Conservation (phyloP, 371 early-diverging fungal genomes). For the Rhizopus sp. region DNA sequence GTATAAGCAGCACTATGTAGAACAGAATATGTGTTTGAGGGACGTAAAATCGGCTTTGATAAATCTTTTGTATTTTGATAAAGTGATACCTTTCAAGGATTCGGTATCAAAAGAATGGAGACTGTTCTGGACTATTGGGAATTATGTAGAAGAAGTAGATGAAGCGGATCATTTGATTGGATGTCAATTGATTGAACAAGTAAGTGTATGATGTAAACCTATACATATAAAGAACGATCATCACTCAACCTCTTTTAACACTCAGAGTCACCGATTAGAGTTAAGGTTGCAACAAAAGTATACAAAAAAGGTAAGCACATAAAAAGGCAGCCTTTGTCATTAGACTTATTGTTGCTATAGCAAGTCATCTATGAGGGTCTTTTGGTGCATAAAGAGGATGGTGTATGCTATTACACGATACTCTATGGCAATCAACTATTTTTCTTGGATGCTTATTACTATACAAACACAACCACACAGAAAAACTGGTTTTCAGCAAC, state of each 20-base stretch:
- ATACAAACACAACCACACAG: not conserved
- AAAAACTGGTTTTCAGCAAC: conserved; percentile 24
- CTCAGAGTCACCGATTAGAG: conserved; percentile 10
- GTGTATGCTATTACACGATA: conserved; percentile 9
- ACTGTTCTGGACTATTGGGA: conserved; percentile 13
- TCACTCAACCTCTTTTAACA: not conserved
- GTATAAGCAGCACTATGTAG: not conserved
- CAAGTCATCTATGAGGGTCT: conserved; percentile 7
- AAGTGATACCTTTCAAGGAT: not conserved
- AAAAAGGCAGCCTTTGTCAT: conserved; percentile 1
- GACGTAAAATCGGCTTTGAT: not conserved
- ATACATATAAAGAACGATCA: not conserved
- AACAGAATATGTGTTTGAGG: not conserved
- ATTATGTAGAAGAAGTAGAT: conserved; percentile 10
- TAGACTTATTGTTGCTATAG: not conserved
- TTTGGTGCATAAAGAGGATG: conserved; percentile 5
- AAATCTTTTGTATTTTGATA: not conserved
- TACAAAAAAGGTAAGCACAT: not conserved
- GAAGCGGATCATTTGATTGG: conserved; percentile 10
- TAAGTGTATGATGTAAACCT: not conserved
- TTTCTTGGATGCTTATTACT: conserved; percentile 13
- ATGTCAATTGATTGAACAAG: conserved; percentile 22
- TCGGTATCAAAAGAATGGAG: not conserved
- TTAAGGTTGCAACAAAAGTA: not conserved
- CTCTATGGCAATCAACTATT: conserved; percentile 20